Conservation (phyloP, 176 grass and related monocot genomes). For the Calamus simplicifolius region DNA sequence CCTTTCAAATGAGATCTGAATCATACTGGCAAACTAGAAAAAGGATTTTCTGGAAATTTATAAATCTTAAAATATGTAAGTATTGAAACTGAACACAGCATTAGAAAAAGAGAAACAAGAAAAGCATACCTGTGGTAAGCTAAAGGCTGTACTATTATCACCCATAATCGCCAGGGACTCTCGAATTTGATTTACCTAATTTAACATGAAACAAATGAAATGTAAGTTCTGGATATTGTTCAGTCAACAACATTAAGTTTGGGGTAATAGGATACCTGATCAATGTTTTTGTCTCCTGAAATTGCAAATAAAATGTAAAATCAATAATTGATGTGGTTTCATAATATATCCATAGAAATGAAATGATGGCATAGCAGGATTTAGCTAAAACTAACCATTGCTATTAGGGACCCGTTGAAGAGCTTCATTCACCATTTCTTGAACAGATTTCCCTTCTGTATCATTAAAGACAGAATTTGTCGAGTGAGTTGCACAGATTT, state of each 20-base stretch:
- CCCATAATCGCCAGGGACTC: constrained; percentile 87
- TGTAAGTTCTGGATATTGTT: constrained; percentile 1
- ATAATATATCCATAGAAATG: constrained; percentile 1
- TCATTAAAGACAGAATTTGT: constrained; percentile 4
- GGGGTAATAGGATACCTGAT: constrained; percentile 47
- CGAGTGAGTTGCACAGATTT: no score
- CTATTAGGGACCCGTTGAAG: constrained; percentile 64
- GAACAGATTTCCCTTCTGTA: constrained; percentile 94
- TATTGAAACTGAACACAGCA: no score
- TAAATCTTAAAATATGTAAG: no score
- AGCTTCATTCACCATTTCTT: constrained; percentile 93
- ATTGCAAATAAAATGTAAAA: constrained; percentile 24
- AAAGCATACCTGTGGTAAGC: constrained; percentile 75
- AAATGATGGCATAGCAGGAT: constrained; percentile 1
- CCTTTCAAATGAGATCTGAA: no score
- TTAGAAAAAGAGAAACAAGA: neutral
- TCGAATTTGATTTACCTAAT: constrained; percentile 93
- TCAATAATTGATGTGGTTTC: constrained; percentile 4
- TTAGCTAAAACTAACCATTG: constrained; percentile 47
- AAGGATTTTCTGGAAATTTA: no score
- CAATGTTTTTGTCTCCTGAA: constrained; percentile 80
- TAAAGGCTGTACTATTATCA: constrained; percentile 85
- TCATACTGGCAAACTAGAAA: no score
- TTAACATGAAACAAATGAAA: constrained; percentile 13
- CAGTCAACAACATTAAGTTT: constrained; percentile 9